Evolutionary conservation across 2,329 filamentous ascomycete genomes (phyloP), one percentile per base, ranked within the genome.

Genomic region (Apiospora hydei): DNA sequence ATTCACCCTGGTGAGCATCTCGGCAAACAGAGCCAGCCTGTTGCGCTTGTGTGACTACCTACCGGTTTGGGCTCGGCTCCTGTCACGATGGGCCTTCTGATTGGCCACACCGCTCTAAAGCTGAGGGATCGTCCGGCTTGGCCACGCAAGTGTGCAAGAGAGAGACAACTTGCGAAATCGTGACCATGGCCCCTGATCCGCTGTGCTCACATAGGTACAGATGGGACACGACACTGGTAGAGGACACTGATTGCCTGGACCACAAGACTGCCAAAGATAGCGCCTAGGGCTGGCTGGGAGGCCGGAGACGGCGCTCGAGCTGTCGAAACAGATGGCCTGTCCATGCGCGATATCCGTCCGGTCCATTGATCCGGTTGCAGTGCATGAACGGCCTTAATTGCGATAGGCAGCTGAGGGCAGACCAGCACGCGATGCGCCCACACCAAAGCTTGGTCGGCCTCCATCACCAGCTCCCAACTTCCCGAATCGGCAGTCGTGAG

Each of bases 301-400:
- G 44, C 44, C 16, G 5, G 44, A 21, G 4, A 46, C 44, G 34
- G 41, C 18, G 34, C 57, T 24, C 34, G 18, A 41, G 34, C 57
- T 64, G 34, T 38, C 57, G 53, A 61, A 38, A 38, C 8, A 30
- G 30, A 21, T 61, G 30, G 53, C 18, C 53, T 53, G 16, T 38
- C 53, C 18, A 61, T 4, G 53, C 53, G 53, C 53, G 53, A 38
- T 61, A 61, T 61, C 53, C 53, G 30, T 61, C 53, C 53, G 53
- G 53, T 38, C 34, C 18, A 64, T 64, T 64, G 57, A 64, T 11
- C 34, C 57, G 57, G 57, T 64, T 5, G 57, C 34, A 64, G 34
- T 41, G 57, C 57, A 64, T 64, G 57, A 64, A 38, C 57, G 57
- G 57, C 34, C 57, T 64, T 64, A 64, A 64, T 64, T 64, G 21